phyloP scores from a whole-genome alignment of 805 yeast genomes.

The Tetrapisispora fleetii region DNA sequence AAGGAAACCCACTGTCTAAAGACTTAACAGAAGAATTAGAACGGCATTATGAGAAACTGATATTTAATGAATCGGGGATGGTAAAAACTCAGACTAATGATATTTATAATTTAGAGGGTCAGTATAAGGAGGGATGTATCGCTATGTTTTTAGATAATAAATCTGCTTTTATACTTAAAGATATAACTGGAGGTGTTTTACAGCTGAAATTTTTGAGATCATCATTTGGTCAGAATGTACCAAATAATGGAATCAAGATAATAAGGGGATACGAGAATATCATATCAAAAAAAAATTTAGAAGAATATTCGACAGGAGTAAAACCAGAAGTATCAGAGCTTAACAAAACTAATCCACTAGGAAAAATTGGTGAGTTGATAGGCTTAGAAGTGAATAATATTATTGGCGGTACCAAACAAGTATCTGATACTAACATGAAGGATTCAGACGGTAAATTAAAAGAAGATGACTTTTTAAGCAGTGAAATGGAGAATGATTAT shows the following conservation, averaged over 20 bases:
- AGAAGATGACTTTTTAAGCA: constrained; percentile 30
- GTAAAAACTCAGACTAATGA: constrained; percentile 8
- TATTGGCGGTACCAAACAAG: neutral
- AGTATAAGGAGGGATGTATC: constrained; percentile 10
- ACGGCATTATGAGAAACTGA: constrained; percentile 33
- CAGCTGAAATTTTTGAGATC: constrained; percentile 30
- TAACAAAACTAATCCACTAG: neutral
- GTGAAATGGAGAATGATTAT: constrained; percentile 43
- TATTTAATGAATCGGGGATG: constrained; percentile 26
- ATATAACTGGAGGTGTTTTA: constrained; percentile 34
- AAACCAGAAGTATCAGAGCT: neutral
- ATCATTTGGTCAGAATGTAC: constrained; percentile 25
- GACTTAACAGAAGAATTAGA: constrained; percentile 41
- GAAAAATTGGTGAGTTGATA: constrained; percentile 2
- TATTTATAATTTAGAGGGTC: constrained; percentile 7
- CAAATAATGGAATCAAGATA: constrained; percentile 41
- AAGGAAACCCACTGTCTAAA: constrained; percentile 45
- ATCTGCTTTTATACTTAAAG: constrained; percentile 41
- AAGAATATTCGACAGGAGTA: neutral
- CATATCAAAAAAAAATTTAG: neutral
- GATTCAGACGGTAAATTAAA: neutral
- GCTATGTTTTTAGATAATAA: constrained; percentile 32
- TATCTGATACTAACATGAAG: neutral
- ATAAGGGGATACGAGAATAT: neutral
- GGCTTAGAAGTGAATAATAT: neutral